Base-by-base conservation (phyloP, 768 basidiomycete species). In the Pseudohyphozyma bogoriensis region DNA sequence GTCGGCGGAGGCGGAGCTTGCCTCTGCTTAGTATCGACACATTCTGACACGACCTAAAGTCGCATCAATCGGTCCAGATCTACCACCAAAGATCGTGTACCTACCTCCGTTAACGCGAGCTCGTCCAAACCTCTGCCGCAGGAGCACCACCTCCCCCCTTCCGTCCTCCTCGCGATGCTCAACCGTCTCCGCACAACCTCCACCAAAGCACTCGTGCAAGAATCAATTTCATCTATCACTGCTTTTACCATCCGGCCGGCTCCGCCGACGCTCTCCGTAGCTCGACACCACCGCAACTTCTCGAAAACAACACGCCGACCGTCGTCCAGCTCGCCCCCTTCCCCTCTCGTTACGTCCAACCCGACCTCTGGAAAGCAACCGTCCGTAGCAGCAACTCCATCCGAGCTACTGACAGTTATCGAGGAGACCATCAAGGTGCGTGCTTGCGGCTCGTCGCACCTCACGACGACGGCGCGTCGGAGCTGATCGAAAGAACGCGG, bases 371-470 rank as follows among this genome's bases (percentile, higher is more conserved):
- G 47, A 24, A 31, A 31, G 47, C 15, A 10, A 31, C 28, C 47
- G 13, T 29, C 28, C 47, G 47, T 49, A 7, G 42, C 58, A 10
- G 32, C 51, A 4, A 7, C 51, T 3, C 60, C 60, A 18, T 39
- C 45, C 2, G 65, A 66, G 36, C 61, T 66, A 24, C 44, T 66
- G 18, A 50, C 46, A 1, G 61, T 63, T 24, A 60, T 90, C 39
- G 85, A 89, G 65, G 82, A 83, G 68, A 75, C 81, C 18, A 83
- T 89, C 75, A 87, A 83, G 77, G 88, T 84, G 64, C 26, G 59
- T 24, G 37, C 36, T 26, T 1, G 6, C 28, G 24, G 36, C 13
- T 1, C 9, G 51, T 29, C 20, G 29, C 24, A 20, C 8, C 15
- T 20, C 13, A 24, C 18, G 26, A 13, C 22, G n/a, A n/a, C n/a